Conservation (phyloP, 2,329 filamentous ascomycete species). For the Fusarium continuum region DNA sequence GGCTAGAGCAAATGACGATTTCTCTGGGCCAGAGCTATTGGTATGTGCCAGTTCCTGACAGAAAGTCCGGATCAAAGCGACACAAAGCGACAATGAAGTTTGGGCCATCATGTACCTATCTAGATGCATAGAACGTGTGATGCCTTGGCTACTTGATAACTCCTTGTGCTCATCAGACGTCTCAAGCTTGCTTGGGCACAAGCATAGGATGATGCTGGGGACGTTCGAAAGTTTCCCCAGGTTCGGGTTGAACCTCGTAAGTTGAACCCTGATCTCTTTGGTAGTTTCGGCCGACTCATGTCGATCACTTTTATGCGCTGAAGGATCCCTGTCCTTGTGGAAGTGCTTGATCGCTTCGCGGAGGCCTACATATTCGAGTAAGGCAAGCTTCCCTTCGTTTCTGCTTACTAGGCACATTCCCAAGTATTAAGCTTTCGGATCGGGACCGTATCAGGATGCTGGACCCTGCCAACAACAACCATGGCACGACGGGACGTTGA, state of each 20-base stretch:
- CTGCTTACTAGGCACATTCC: not conserved
- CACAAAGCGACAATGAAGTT: too few relatives aligned
- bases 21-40: too few relatives aligned
- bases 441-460: not conserved
- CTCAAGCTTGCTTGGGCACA: too few relatives aligned
- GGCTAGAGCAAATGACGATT: too few relatives aligned
- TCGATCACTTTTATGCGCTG: not conserved
- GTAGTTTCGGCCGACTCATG: not conserved
- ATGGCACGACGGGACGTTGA: conserved; percentile 1
- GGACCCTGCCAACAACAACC: conserved; percentile 3
- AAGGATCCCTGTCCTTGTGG: not conserved
- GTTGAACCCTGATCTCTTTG: not conserved
- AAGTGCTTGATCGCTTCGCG: not conserved
- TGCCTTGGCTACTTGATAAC: too few relatives aligned
- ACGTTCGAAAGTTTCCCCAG: not conserved
- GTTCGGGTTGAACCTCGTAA: not conserved
- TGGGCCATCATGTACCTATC: too few relatives aligned
- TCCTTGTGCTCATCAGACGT: too few relatives aligned
- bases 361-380: not conserved
- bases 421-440: conserved; percentile 1
- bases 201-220: too few relatives aligned
- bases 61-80: too few relatives aligned
- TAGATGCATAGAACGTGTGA: too few relatives aligned
- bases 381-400: not conserved
- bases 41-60: too few relatives aligned